Evolutionary conservation across 768 basidiomycete species (phyloP), one percentile per base, ranked within the genome.

Genomic region (Cystobasidium tubakii): DNA sequence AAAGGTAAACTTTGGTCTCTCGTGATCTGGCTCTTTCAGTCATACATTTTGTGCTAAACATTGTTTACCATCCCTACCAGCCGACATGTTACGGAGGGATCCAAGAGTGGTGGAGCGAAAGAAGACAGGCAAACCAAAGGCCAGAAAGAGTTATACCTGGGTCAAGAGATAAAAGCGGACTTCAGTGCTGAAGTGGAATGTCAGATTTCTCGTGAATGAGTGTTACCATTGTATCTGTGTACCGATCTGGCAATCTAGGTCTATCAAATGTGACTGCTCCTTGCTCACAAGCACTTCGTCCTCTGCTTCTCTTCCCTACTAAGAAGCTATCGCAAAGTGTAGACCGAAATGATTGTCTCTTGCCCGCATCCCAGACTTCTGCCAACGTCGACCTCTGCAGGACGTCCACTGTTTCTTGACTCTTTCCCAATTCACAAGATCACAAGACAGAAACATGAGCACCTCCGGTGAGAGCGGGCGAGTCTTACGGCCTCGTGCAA

Each of bases 71-170:
- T 13, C 33, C 10, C 13, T 36, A 43, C 27, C 80, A 96, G 94
- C 90, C 74, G 89, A 91, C 83, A 83, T 94, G 60, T 82, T 92
- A 73, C 87, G 87, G 81, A 88, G 94, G 78, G 95, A 99, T 84
- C 92, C 93, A 57, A 89, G 96, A 82, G 91, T 95, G 91, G 94
- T 96, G 34, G 95, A 99, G 83, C 86, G 95, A 78, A 99, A 99
- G 84, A 99, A 99, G 86, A 91, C 95, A 19, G 91, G 91, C 73
- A 81, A 87, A 79, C 87, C 89, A 74, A 96, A 96, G 84, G 92
- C 95, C 44, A 74, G 94, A 82, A 93, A 94, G 83, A 81, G 92
- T 90, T 90, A 90, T 78, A 84, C 91, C 74, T 98, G 94, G 95
- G 92, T 96, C 88, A 98, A 94, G 84, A 90, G 94, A 81, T 96